Percentiles rank a stretch among this genome's conserved stretches.
Conservation (phyloP, 768 basidiomycete genomes). For the Lactifluus volemus region DNA sequence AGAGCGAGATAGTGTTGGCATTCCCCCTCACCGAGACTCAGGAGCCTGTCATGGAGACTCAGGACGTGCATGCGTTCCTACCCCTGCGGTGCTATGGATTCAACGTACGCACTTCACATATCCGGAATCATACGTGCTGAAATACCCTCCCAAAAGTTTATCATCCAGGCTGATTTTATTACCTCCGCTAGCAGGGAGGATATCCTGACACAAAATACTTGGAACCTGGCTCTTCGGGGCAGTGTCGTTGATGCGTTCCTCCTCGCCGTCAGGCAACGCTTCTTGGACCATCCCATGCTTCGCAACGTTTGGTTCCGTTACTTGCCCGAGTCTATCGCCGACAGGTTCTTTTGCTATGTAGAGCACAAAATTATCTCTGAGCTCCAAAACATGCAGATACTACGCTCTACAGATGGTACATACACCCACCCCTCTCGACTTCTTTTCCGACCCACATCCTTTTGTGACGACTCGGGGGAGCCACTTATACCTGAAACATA, state of each 20-base stretch:
- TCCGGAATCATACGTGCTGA: neutral
- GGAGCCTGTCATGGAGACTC: conserved; percentile 12
- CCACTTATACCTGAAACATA: conserved; percentile 6
- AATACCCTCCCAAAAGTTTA: conserved; percentile 16
- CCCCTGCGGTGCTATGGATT: conserved; percentile 23
- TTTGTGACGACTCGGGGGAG: neutral
- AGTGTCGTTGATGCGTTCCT: conserved; percentile 21
- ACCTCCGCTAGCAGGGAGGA: conserved; percentile 25
- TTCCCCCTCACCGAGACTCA: conserved; percentile 20
- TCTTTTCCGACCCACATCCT: neutral
- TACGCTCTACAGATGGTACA: conserved; percentile 17
- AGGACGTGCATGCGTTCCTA: conserved; percentile 23
- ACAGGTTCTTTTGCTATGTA: conserved; percentile 19
- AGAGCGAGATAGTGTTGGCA: conserved; percentile 21
- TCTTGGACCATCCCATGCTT: conserved; percentile 16
- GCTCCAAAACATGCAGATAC: conserved; percentile 12
- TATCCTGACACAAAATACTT: conserved; percentile 19
- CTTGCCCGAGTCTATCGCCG: conserved; percentile 18
- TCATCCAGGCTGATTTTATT: conserved; percentile 27
- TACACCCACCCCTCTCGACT: conserved; percentile 12
- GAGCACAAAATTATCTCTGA: neutral
- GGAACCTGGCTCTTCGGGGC: conserved; percentile 22
- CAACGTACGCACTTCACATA: conserved; percentile 14
- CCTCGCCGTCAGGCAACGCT: conserved; percentile 17
- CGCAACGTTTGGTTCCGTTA: conserved; percentile 23